Evolutionary conservation across 371 early-diverging fungal species (phyloP), one percentile per base, ranked within the genome.

Genomic region (Apophysomyces variabilis): DNA sequence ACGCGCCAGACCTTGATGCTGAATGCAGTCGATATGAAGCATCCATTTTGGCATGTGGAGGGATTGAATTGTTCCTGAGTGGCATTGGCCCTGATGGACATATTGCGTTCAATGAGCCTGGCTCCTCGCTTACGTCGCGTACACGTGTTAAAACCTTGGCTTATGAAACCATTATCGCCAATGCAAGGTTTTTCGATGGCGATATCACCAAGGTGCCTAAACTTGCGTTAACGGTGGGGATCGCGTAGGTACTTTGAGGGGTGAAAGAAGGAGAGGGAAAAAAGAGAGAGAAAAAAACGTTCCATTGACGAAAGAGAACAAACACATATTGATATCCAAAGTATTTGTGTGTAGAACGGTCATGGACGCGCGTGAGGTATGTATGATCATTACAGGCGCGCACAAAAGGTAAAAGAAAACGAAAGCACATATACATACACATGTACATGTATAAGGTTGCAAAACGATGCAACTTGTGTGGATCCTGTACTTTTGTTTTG

Each of bases 71-170:
- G 43, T 93, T 93, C 73, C 69, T 93, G 61, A 89, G 93, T 38
- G 93, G 89, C 26, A 92, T 94, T 61, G 95, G 95, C 7, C 94
- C 95, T 3, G 95, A 95, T 73, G 95, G 95, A 39, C 95, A 95
- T 69, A 93, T 95, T 73, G 95, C 95, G 11, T 95, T 95, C 68
- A 95, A 95, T 68, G 95, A 95, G 70, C 95, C 95, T 9, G 95
- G 95, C n/a, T 93, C 93, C 16, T 93, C 93, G 12, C 80, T 95
- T 38, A 89, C 88, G 60, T 93, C 93, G 1, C 86, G 92, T 18
- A 94, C 95, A 5, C 85, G 95, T 43, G 93, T 92, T 76, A 95
- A 95, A 82, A 95, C 95, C 14, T 77, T 95, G 38, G 95, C 95
- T 5, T 95, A 95, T 74, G 95, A 95, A 62, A 95, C 95, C 8